These are phyloP conservation scores for Saccharomyces eubayanus DNA, from an alignment of 805 yeast genomes.

Conservation along the genomic window DNA sequence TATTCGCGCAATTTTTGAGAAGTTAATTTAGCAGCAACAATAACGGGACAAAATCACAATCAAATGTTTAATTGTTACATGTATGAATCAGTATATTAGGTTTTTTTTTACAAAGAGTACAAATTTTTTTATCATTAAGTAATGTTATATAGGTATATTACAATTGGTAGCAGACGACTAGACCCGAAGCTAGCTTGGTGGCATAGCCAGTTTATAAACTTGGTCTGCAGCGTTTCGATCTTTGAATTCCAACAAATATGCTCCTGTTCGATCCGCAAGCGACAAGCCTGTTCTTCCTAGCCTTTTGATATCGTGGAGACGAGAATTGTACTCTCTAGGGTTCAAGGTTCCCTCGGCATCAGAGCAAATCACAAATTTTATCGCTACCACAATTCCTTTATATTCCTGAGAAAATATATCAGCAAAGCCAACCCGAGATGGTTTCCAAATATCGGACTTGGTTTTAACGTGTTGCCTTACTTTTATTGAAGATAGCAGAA, in stretches of 20 bases:
- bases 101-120: background rate
- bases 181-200: background rate
- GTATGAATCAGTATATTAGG: background rate
- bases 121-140: background rate
- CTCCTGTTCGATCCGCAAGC: conserved; percentile 9
- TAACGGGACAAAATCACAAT: background rate
- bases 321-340: conserved; percentile 6
- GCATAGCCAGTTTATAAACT: conserved; percentile 15
- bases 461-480: conserved; percentile 16
- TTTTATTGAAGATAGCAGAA: conserved; percentile 19
- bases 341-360: background rate
- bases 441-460: conserved; percentile 18
- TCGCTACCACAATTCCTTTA: conserved; percentile 10
- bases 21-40: background rate
- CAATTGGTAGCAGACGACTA: background rate
- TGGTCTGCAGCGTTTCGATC: conserved; percentile 20
- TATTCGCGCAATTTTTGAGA: background rate
- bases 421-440: conserved; percentile 10
- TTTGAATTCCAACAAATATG: conserved; percentile 21
- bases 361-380: conserved; percentile 11
- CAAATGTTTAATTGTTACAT: background rate
- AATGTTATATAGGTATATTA: background rate
- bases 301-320: conserved; percentile 14
- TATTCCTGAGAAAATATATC: conserved; percentile 19
- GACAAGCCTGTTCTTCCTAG: conserved; percentile 26